Evolutionary conservation across 345 rosid genomes (phyloP), one percentile per base, ranked within the genome.

Genomic region (Syzygium oleosum): DNA sequence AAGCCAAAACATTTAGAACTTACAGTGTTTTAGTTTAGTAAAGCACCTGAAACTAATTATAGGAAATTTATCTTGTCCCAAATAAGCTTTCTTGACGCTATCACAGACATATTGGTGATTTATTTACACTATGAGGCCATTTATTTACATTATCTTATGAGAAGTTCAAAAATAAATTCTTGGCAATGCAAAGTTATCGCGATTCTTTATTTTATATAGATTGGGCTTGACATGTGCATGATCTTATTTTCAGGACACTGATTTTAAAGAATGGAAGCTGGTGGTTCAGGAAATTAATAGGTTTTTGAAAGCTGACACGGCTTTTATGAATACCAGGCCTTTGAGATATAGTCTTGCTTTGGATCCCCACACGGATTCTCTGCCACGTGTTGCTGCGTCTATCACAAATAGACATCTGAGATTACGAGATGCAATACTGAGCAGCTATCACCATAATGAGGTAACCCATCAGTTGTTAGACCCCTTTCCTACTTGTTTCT

Each of bases 191-290:
- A 53, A 51, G 73, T 51, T 54, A 53, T 41, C 77, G 10, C n/a
- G 55, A 53, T 87, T 68, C 88, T 43, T 84, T 86, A 29, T 43
- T 80, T 9, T 86, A 49, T 84, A 49, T 87, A 13, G 85, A 90
- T 87, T 83, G 52, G 65, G 83, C 54, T 85, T 58, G 61, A 92
- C 87, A 61, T 87, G 55, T 31, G 43, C 49, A 84, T 88, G 79
- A 86, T 91, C 88, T 90, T 91, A 78, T 91, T 86, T 93, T 89
- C 98, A 97, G 99, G 99, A 97, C 89, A 91, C 95, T 59, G 99
- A 97, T 87, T 95, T 97, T 92, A 96, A 94, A 94, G 98, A 97
- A 92, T 95, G 99, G 99, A 96, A 96, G 96, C 94, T 96, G 92
- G 97, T 95, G 96, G 96, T 94, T 88, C 98, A 95, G 90, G 99